Evolutionary conservation across 495 filamentous ascomycete species (phyloP).

Genomic region (Bacidia gigantensis): DNA sequence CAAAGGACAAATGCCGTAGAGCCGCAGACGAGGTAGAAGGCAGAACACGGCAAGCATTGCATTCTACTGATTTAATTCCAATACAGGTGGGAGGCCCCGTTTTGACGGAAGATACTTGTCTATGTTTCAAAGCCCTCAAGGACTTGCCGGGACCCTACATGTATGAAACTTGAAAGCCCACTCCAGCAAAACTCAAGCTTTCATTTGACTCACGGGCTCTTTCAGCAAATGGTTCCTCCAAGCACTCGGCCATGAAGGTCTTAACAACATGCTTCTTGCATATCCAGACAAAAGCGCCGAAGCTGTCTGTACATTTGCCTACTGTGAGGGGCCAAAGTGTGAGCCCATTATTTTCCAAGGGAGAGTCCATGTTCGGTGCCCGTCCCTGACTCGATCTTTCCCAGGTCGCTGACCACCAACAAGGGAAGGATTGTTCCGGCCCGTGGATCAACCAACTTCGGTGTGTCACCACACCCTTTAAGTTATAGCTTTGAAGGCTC

Average conservation of each 20-base stretch:
- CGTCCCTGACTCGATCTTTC: not conserved
- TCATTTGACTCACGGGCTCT: not conserved
- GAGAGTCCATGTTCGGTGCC: slow-evolving; percentile 41
- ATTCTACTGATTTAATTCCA: not conserved
- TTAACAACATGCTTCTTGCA: slow-evolving; percentile 82
- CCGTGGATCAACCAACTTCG: slow-evolving; percentile 64
- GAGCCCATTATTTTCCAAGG: slow-evolving; percentile 89
- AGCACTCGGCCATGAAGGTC: slow-evolving; percentile 61
- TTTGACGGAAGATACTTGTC: slow-evolving; percentile 86
- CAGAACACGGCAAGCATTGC: slow-evolving; percentile 31
- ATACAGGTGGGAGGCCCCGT: slow-evolving; percentile 68
- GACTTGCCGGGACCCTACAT: slow-evolving; percentile 95
- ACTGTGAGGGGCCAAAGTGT: slow-evolving; percentile 69
- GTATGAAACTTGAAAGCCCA: no score
- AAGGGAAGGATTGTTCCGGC: slow-evolving; percentile 65
- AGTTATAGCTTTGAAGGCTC: not conserved
- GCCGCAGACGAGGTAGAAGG: slow-evolving; percentile 38
- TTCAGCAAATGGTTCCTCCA: slow-evolving; percentile 91
- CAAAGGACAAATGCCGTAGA: slow-evolving; percentile 67
- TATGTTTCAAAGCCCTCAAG: slow-evolving; percentile 80
- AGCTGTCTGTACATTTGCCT: slow-evolving; percentile 93
- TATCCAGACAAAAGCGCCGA: slow-evolving; percentile 83
- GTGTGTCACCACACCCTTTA: slow-evolving; percentile 34
- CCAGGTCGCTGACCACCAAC: not conserved
- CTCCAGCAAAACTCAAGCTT: not conserved